Percentiles rank a stretch among this genome's conserved stretches.
Evolutionary conservation across 2,329 filamentous ascomycete genomes (phyloP).

Genomic region (Thermoascus crustaceus): DNA sequence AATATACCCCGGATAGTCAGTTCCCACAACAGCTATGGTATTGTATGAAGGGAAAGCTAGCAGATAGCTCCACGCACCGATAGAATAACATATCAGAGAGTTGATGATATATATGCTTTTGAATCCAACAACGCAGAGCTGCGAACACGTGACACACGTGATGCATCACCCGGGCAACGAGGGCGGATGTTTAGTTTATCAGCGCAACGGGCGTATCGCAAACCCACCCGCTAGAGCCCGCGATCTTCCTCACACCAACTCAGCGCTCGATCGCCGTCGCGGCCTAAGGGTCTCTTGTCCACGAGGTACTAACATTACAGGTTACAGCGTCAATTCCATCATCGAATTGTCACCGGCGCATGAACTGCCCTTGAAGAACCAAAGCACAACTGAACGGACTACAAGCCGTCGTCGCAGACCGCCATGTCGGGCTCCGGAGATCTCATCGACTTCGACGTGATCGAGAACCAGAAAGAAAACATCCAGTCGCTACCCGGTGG

Average conservation of each 20-base stretch:
- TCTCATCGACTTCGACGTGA: conserved; percentile 67
- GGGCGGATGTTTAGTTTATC: neutral
- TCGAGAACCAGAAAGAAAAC: conserved; percentile 96
- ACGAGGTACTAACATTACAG: too few relatives aligned
- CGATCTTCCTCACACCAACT: neutral
- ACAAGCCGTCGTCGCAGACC: conserved; percentile 6
- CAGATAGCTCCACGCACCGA: too few relatives aligned
- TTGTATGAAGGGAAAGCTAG: too few relatives aligned
- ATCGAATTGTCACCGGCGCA: too few relatives aligned
- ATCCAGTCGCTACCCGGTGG: conserved; percentile 87
- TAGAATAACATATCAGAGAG: too few relatives aligned
- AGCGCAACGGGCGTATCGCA: conserved; percentile 1
- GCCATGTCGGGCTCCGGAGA: conserved; percentile 36
- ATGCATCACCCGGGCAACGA: neutral
- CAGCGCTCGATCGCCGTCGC: neutral
- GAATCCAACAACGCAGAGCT: too few relatives aligned
- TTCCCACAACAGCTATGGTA: too few relatives aligned
- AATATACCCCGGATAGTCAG: too few relatives aligned
- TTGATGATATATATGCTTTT: too few relatives aligned
- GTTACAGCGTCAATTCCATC: too few relatives aligned
- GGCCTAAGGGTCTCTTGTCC: too few relatives aligned
- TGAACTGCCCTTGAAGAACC: neutral
- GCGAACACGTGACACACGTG: neutral
- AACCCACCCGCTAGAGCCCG: neutral
- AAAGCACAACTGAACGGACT: neutral